A percentile compares a stretch with the other conserved stretches of the same genome.
Conservation (phyloP, 306 rosid species). For the Vigna radiata region DNA sequence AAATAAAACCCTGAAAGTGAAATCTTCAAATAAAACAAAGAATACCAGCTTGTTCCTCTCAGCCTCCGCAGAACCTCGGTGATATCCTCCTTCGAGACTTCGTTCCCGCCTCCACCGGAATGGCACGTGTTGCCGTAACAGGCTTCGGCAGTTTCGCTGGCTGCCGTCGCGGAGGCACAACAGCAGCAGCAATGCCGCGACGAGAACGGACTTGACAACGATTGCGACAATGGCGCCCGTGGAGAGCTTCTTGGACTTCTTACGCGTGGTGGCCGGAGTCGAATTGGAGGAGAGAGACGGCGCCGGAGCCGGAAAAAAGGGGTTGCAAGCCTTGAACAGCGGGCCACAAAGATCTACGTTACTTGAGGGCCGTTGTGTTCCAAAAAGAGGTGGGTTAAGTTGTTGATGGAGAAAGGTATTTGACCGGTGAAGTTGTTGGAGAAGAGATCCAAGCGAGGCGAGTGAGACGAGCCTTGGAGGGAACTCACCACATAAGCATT, state of each 20-base stretch:
- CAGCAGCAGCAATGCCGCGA: conserved; percentile 52
- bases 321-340: conserved; percentile 66
- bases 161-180: conserved; percentile 54
- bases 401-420: conserved; percentile 79
- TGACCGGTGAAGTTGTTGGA: conserved; percentile 72
- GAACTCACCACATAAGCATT: no score
- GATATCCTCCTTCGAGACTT: conserved; percentile 95
- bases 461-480: conserved; percentile 58
- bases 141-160: conserved; percentile 62
- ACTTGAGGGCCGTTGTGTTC: conserved; percentile 67
- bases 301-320: conserved; percentile 80
- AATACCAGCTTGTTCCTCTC: conserved; percentile 93
- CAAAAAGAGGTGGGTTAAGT: conserved; percentile 68
- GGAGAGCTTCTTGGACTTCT: conserved; percentile 75
- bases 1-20: background rate
- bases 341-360: conserved; percentile 81
- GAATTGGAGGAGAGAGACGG: conserved; percentile 53
- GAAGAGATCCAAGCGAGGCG: conserved; percentile 86
- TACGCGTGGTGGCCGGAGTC: background rate
- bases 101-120: conserved; percentile 76
- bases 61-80: conserved; percentile 82
- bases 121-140: conserved; percentile 47
- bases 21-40: conserved; percentile 49
- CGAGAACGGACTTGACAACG: conserved; percentile 52
- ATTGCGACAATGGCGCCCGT: conserved; percentile 80